Conservation (phyloP, 192 early-diverging fungal genomes). For the Coemansia sp. region DNA sequence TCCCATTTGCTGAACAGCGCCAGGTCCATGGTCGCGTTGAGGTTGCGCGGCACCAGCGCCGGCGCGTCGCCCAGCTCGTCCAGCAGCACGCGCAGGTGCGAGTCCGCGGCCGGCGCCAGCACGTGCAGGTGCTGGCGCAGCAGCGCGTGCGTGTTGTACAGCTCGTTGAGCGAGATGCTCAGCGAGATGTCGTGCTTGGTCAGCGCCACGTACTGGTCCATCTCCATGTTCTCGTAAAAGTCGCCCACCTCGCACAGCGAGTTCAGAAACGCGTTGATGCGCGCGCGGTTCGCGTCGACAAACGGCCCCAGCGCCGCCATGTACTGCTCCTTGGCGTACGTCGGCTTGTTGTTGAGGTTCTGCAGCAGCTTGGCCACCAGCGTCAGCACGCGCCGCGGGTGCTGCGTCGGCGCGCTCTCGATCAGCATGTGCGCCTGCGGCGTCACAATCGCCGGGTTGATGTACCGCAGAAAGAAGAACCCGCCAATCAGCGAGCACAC, state of each 20-base stretch:
- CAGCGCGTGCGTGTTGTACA: conserved; percentile 86
- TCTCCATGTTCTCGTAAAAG: conserved; percentile 94
- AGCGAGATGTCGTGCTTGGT: conserved; percentile 88
- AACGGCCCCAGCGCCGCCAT: conserved; percentile 89
- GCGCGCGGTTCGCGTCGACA: conserved; percentile 78
- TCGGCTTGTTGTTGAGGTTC: conserved; percentile 91
- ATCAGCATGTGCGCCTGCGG: conserved; percentile 93
- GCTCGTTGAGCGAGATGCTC: conserved; percentile 90
- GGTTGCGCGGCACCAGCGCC: conserved; percentile 37
- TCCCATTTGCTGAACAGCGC: conserved; percentile 47
- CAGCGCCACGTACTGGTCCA: conserved; percentile 96
- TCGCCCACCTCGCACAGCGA: conserved; percentile 92
- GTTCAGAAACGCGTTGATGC: conserved; percentile 84
- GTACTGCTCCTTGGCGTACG: conserved; percentile 85
- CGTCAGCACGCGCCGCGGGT: conserved; percentile 83
- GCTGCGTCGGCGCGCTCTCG: conserved; percentile 70
- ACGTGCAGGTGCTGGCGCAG: conserved; percentile 77
- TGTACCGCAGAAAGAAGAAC: conserved; percentile 93
- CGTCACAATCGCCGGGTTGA: conserved; percentile 97
- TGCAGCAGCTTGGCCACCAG: conserved; percentile 93
- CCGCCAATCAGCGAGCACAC: conserved; percentile 95
- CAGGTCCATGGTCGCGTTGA: conserved; percentile 48
- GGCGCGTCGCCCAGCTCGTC: conserved; percentile 73
- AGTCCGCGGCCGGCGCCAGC: conserved; percentile 73
- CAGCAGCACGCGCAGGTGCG: conserved; percentile 73